phyloP scores from a whole-genome alignment of 202 grass and related monocot genomes.

The Schoenoplectus triqueter region DNA sequence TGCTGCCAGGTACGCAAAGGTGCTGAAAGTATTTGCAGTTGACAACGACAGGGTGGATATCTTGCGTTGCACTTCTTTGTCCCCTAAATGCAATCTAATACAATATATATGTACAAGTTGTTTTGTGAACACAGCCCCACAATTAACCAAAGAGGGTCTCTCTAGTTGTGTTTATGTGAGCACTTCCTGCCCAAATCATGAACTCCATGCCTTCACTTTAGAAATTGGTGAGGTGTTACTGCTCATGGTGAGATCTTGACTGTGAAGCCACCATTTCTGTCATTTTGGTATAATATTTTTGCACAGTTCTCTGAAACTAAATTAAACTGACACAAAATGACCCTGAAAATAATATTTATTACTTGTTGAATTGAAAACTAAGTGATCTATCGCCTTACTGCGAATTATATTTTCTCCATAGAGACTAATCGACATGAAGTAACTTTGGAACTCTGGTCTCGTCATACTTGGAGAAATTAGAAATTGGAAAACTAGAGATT shows the following conservation, averaged over 20 bases:
- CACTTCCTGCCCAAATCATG: background rate
- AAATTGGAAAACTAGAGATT: background rate
- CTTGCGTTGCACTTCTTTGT: conserved; percentile 72
- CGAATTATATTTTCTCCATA: too few relatives aligned
- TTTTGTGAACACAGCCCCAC: conserved; percentile 25
- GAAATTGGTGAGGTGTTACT: too few relatives aligned
- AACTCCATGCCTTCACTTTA: conserved; percentile 4
- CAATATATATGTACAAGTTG: background rate
- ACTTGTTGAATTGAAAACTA: background rate
- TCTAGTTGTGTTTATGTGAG: conserved; percentile 27
- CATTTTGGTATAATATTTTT: background rate
- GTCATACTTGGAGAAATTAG: background rate
- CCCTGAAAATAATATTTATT: background rate
- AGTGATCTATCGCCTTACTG: background rate
- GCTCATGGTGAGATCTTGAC: conserved; percentile 7
- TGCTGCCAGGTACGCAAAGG: conserved; percentile 52
- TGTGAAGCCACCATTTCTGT: conserved; percentile 10
- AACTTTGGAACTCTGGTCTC: background rate
- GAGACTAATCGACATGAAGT: background rate
- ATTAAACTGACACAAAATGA: background rate
- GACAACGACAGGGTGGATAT: conserved; percentile 31
- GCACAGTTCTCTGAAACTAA: background rate
- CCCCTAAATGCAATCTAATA: conserved; percentile 10
- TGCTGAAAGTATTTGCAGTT: conserved; percentile 13
- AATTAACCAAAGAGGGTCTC: background rate